Conservation (phyloP, 345 rosid genomes). For the Salix dunnii region DNA sequence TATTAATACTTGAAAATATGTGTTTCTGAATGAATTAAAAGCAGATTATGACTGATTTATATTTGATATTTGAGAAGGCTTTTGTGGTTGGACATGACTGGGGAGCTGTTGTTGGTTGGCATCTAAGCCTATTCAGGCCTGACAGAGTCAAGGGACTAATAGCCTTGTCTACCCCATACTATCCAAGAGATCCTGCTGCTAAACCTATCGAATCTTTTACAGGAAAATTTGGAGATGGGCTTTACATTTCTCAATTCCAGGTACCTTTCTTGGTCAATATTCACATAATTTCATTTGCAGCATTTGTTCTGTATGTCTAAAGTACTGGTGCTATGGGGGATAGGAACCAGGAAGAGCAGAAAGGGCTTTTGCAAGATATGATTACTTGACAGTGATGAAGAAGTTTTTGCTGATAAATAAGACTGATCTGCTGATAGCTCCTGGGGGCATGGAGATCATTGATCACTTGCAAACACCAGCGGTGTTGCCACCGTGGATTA, state of each 20-base stretch:
- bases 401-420: slow-evolving; percentile 54
- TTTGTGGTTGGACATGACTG: slow-evolving; percentile 69
- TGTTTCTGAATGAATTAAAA: background rate
- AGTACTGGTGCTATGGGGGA: background rate
- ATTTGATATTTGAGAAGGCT: slow-evolving; percentile 34
- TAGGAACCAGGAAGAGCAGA: slow-evolving; percentile 78
- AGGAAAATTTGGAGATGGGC: slow-evolving; percentile 41
- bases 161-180: slow-evolving; percentile 44
- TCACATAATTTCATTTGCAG: background rate
- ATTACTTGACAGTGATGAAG: slow-evolving; percentile 57
- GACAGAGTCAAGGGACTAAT: slow-evolving; percentile 52
- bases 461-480: slow-evolving; percentile 53
- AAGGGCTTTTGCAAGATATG: slow-evolving; percentile 58
- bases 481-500: slow-evolving; percentile 53
- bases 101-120: slow-evolving; percentile 62
- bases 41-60: background rate
- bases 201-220: slow-evolving; percentile 28
- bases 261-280: slow-evolving; percentile 18
- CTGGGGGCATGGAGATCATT: slow-evolving; percentile 55
- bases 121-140: slow-evolving; percentile 47
- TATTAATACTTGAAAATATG: background rate
- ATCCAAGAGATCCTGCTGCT: slow-evolving; percentile 36
- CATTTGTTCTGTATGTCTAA: too few relatives aligned
- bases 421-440: slow-evolving; percentile 53
- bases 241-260: slow-evolving; percentile 64